Base-by-base conservation (phyloP, 2,329 filamentous ascomycete species). In the Talaromyces sp. region DNA sequence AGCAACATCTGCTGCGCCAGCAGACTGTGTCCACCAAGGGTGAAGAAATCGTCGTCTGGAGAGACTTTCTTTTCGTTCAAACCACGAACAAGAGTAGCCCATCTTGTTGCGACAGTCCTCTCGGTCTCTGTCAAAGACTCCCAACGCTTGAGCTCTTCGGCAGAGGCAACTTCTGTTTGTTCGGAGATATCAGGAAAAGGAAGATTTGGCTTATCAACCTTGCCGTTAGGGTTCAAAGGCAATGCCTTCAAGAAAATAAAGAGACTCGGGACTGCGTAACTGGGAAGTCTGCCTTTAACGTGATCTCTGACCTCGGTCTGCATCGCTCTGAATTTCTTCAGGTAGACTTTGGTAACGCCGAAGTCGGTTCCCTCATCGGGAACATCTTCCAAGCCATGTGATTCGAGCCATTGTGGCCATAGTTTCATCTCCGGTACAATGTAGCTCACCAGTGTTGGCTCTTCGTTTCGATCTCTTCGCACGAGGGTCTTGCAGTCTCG, bases 401-500 rank as follows among this genome's bases (percentile, higher is more conserved):
- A 77, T 52, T 84, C 76, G 33, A 93, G 80, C 84, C 87, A 93
- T 21, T 83, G 78, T 46, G 82, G 77, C 91, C 92, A 96, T 67
- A 88, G 84, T 66, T 83, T 83, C 76, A 87, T 83, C 69, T 96
- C 90, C 9, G 93, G 92, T 2, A 97, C 92, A 64, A 96, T 86
- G 75, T 97, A 97, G 74, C 88, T 96, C 69, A 96, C 91, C 21
- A 98, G 81, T 0, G 85, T 93, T 16, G 87, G 89, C 74, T 97
- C 93, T 74, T 96, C 91, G 72, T 92, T 86, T 69, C 88, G 88
- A 76, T 96, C 88, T 76, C 91, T 86, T 74, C 91, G 86, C 3
- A 98, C 86, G 2, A 98, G 79, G 0, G 93, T 98, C 68, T 91
- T 88, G 76, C 90, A 92, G 67, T 98, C 93, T 44, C 91, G 84